A percentile compares a stretch with the other conserved stretches of the same genome.
Evolutionary conservation across 768 basidiomycete species (phyloP).

Genomic region (Panus rudis): DNA sequence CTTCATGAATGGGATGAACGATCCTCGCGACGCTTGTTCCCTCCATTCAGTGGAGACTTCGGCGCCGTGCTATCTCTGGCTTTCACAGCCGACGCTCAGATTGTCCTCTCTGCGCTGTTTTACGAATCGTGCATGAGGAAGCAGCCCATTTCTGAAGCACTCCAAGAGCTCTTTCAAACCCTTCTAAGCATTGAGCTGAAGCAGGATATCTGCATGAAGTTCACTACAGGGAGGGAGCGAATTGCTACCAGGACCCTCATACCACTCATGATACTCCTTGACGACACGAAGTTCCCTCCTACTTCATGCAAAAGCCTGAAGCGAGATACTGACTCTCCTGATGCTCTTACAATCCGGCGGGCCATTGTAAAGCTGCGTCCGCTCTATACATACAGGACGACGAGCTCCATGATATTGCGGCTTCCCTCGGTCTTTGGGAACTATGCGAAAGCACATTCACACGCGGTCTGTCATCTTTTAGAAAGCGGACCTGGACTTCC

Average conservation of each 20-base stretch:
- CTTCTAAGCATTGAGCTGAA: neutral
- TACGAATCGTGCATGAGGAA: constrained; percentile 9
- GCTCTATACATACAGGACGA: too few species aligned
- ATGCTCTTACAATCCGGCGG: too few species aligned
- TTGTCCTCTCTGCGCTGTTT: constrained; percentile 11
- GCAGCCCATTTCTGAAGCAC: neutral
- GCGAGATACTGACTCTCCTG: too few species aligned
- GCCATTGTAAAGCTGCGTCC: too few species aligned
- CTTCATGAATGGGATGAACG: constrained; percentile 9
- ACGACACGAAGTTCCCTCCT: neutral
- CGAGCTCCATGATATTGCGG: too few species aligned
- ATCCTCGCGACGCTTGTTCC: neutral
- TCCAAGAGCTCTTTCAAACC: neutral
- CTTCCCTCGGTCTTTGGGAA: too few species aligned
- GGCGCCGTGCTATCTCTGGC: constrained; percentile 10
- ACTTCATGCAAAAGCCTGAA: too few species aligned
- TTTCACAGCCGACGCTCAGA: constrained; percentile 9
- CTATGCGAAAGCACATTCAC: too few species aligned
- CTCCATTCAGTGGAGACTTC: constrained; percentile 6
- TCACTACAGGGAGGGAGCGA: neutral
- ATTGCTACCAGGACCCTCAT: neutral
- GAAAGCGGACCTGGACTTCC: too few species aligned
- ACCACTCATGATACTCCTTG: neutral
- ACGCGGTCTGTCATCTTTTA: too few species aligned
- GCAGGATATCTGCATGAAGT: constrained; percentile 4